Base-by-base conservation (phyloP, 169 alveolate species). In the Eimeria brunetti region DNA sequence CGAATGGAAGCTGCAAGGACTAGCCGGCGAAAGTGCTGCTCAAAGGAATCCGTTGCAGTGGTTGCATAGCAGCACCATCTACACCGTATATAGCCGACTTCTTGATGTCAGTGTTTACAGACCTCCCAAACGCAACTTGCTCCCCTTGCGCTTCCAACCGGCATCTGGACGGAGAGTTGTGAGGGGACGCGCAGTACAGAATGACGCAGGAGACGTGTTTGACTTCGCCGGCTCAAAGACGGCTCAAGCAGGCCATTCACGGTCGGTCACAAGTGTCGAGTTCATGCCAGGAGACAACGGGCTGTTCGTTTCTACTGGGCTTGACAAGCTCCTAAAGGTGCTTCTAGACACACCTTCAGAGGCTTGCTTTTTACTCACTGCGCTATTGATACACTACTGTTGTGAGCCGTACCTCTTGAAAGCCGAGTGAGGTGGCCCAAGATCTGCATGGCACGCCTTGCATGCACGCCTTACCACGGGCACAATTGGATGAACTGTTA, bases 231-330 rank as follows among this genome's bases (percentile, higher is more conserved):
- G 60, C 51, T 2, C 83, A 60, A 41, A 14, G 24, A 20, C 84
- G 83, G 69, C 64, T 64, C 93, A 86, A 60, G 49, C 62, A 38
- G 95, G 95, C 30, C 95, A 91, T 86, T 91, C 85, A 75, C 83
- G 67, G 3, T 46, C 85, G 36, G 91, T 60, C 76, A 91, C 95
- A n/a, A 78, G 91, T 60, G 95, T 91, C 91, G 95, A 78, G 56
- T 91, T 83, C 91, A 78, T 91, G 91, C 95, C 95, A 30, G 91
- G 83, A 30, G 95, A 91, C 60, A 91, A 91, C 85, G 95, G 95
- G n/a, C 46, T 91, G 71, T 91, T 91, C 85, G 91, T 80, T 53
- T 91, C 95, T 44, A 78, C 91, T 27, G 95, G 95, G 6, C 91
- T 91, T 0, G 95, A 91, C 90, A 78, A 78, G 51, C 51, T 91